Conservation (phyloP, 2,329 filamentous ascomycete genomes). For the Colletotrichum cereale region DNA sequence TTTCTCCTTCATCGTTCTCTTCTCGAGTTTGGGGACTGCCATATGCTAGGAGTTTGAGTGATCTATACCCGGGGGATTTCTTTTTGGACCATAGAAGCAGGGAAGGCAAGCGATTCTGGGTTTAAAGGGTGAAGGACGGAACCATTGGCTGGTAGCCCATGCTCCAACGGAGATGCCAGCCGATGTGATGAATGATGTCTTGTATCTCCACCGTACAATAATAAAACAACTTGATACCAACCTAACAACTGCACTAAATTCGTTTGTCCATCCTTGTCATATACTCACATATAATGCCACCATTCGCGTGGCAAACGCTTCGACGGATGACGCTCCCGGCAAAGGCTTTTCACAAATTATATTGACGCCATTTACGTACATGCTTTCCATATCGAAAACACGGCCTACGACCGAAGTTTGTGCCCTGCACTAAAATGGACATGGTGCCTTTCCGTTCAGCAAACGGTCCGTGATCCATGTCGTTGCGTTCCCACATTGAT, state of each 20-base stretch:
- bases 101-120: background rate
- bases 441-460: no score
- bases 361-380: background rate
- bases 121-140: background rate
- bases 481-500: background rate
- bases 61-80: constrained; percentile 21
- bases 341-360: background rate
- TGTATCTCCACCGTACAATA: background rate
- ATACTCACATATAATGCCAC: no score
- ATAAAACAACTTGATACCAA: background rate
- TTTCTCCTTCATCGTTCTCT: background rate
- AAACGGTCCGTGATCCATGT: background rate
- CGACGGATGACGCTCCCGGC: background rate
- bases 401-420: background rate
- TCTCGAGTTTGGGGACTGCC: background rate
- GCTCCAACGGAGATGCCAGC: background rate
- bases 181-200: background rate
- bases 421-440: no score
- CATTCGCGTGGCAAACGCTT: background rate
- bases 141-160: background rate
- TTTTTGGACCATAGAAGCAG: background rate
- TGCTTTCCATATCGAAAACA: background rate
- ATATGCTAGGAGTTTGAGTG: constrained; percentile 1
- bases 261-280: background rate
- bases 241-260: no score